Conservation (phyloP, 192 early-diverging fungal species). For the Paraglomus occultum region DNA sequence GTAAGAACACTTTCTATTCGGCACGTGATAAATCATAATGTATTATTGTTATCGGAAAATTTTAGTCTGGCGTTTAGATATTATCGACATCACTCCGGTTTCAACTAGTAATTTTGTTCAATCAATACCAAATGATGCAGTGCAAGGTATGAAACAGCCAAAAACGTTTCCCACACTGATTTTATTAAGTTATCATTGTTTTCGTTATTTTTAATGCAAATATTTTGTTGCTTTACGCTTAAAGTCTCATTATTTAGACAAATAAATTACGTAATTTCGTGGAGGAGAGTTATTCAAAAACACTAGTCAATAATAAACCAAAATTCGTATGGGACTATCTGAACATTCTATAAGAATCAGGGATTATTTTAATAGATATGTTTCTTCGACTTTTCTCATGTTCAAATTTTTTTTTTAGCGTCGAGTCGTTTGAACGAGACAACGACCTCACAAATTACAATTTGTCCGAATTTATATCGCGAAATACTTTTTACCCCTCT, state of each 20-base stretch:
- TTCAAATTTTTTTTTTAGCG: slow-evolving; percentile 4
- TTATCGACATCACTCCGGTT: no score
- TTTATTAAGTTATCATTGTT: background rate
- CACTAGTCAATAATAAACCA: background rate
- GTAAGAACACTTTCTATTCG: no score
- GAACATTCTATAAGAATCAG: no score
- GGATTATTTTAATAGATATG: background rate
- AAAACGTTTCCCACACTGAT: no score
- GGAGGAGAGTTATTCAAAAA: slow-evolving; percentile 1
- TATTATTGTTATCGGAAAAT: no score
- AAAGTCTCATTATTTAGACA: slow-evolving; percentile 4
- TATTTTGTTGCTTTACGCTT: slow-evolving; percentile 6
- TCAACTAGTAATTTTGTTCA: no score
- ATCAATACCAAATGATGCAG: no score
- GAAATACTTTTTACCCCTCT: slow-evolving; percentile 1
- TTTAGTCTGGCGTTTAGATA: no score
- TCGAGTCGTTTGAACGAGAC: slow-evolving; percentile 11
- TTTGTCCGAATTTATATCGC: slow-evolving; percentile 13
- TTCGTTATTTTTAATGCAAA: background rate
- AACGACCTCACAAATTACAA: background rate
- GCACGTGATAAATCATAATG: no score
- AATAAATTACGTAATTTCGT: background rate
- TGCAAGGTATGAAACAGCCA: no score
- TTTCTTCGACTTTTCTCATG: slow-evolving; percentile 1
- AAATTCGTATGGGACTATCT: slow-evolving; percentile 15